Base-by-base conservation (phyloP, 2,329 filamentous ascomycete species). In the Simplicillium sp. region DNA sequence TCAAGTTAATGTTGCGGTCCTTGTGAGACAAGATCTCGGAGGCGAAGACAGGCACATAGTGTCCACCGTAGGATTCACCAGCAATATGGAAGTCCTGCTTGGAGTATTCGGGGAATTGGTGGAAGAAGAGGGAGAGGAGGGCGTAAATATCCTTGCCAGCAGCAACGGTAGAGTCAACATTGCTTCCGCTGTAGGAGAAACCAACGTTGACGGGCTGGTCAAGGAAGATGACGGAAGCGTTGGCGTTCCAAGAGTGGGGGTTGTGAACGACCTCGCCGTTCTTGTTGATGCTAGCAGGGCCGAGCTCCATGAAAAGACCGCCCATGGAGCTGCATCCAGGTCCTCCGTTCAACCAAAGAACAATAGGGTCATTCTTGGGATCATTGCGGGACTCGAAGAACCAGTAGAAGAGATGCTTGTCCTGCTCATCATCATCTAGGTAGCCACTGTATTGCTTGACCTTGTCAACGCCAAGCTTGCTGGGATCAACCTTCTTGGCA, bases 361-460 rank as follows among this genome's bases (percentile, higher is more conserved):
- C 82, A 36, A 97, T 87, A 36, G 92, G 92, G 61, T 97, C 92
- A 58, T 90, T 97, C 76, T 89, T 79, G 51, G 92, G 92, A 63
- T 97, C 88, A 57, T 96, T 96, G 55, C 92, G 85, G 40, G 90
- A 97, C 68, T 98, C 92, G 54, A 98, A 98, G 80, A 98, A 98
- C 92, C 88, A 98, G 70, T 96, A 98, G 64, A 98, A 97, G 45
- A 98, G 70, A 65, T 98, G 92, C 80, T 97, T 96, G 66, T 97
- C 90, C 50, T 92, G 82, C 59, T 92, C 87, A 44, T 97, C 84
- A 54, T 98, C 88, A 61, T 98, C 92, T 34, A 98, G 80, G 65
- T 98, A 98, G 46, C 92, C 92, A 56, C 86, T 94, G 76, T 94
- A 97, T 65, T 98, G 92, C 79, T 95, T 97, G 56, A 97, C 89